Evolutionary conservation across 495 filamentous ascomycete species (phyloP), one percentile per base, ranked within the genome.

Genomic region (Aspergillus diversus): DNA sequence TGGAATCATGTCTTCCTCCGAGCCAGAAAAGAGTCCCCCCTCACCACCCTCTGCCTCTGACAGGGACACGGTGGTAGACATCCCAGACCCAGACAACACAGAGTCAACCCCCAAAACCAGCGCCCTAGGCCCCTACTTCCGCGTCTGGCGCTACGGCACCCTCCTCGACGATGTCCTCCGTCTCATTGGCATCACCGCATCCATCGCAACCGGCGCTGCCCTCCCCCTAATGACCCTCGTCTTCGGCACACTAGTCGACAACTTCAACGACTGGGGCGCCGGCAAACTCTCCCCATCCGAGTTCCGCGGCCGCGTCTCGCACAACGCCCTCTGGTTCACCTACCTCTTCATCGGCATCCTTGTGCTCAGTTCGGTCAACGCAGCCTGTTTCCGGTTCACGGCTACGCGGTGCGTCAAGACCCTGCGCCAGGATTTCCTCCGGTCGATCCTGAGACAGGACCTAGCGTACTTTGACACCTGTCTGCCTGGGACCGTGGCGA

Each of bases 151-250:
- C 6, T 71, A 71, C 60, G 63, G 66, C 4, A 63, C 66, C 54
- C 48, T 39, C 17, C 33, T 54, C 4, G 59, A 53, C 32, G 58
- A 57, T 56, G 8, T 54, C 9, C 37, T 71, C 21, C 64, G 66
- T 49, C 17, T 69, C 6, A 67, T 75, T 13, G 73, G 82, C 4
- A 57, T 77, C 5, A n/a, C 76, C 12, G 75, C 76, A 1, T 80
- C 82, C 1, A 77, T 86, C 59, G 81, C 77, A 4, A 74, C 79
- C 12, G 84, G 84, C 8, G 74, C 80, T n/a, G 63, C 74, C 4
- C 33, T 77, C 27, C 78, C 78, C 12, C 59, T 81, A 2, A 78
- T 79, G 76, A 77, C 69, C 37, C 65, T 80, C 42, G 60, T 81
- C 8, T 79, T 80, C 59, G 76, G 77, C 27, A 57, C 67, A 32